Evolutionary conservation across 2,329 filamentous ascomycete species (phyloP).

Genomic region (Arachnomyces sp.): DNA sequence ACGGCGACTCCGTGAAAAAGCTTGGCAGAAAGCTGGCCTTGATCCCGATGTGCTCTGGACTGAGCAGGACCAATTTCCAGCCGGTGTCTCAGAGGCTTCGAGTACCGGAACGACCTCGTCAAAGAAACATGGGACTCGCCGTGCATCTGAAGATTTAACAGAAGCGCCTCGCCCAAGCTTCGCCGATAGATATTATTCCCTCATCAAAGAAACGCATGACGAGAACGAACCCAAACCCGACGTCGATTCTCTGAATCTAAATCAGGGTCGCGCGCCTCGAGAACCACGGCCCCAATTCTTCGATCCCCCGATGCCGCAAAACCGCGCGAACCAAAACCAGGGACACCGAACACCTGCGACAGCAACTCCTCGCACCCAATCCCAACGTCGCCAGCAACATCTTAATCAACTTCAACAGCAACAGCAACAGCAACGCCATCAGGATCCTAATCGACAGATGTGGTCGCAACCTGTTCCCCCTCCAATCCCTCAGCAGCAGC

Average conservation of each 20-base stretch:
- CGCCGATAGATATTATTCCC: constrained; percentile 12
- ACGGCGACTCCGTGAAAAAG: constrained; percentile 37
- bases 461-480: too few relatives aligned
- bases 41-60: constrained; percentile 41
- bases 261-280: not conserved
- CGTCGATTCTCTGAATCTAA: not conserved
- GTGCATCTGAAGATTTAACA: constrained; percentile 6
- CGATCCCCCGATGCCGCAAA: not conserved
- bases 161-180: constrained; percentile 8
- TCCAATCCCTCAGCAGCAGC: too few relatives aligned
- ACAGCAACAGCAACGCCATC: constrained; percentile 5
- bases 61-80: constrained; percentile 36
- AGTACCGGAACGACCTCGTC: not conserved
- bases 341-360: too few relatives aligned
- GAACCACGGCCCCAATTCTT: not conserved
- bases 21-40: constrained; percentile 41
- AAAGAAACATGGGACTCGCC: not conserved
- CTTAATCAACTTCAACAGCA: not conserved
- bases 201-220: constrained; percentile 12
- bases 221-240: not conserved
- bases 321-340: too few relatives aligned
- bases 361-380: too few relatives aligned
- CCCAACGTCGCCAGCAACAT: too few relatives aligned
- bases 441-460: too few relatives aligned
- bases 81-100: constrained; percentile 18